Conservation (phyloP, 1,139 yeast genomes). For the Kazachstania sp. region DNA sequence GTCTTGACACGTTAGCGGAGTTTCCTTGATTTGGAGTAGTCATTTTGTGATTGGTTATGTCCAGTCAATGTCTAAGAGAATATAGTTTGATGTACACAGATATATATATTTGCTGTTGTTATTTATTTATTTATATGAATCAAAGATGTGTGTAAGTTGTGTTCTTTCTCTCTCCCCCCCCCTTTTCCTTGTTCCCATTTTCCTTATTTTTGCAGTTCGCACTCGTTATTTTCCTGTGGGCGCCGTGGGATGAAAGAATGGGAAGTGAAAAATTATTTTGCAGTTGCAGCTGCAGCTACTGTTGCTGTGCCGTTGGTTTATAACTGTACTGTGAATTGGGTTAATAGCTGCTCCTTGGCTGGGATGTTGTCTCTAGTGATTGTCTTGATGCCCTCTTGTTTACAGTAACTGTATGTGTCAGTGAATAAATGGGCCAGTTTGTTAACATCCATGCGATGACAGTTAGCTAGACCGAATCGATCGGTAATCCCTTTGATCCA, state of each 20-base stretch:
- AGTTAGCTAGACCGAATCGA: slow-evolving; percentile 22
- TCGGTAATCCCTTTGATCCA: slow-evolving; percentile 29
- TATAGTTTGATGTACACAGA: neutral
- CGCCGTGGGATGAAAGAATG: neutral
- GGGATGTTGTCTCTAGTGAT: neutral
- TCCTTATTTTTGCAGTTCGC: neutral
- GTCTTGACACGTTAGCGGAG: slow-evolving; percentile 32
- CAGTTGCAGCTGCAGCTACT: no score
- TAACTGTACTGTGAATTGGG: neutral
- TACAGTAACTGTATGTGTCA: slow-evolving; percentile 10
- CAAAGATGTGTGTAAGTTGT: no score
- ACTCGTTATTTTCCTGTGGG: neutral
- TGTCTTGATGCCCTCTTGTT: neutral
- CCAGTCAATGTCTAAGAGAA: slow-evolving; percentile 2
- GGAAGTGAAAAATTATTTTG: no score
- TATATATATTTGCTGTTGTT: neutral
- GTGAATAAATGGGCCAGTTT: slow-evolving; percentile 16
- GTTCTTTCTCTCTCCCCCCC: slow-evolving; percentile 1
- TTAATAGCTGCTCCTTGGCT: neutral
- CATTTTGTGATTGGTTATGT: slow-evolving; percentile 2
- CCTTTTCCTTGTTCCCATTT: neutral
- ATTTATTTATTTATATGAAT: no score
- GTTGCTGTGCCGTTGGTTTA: no score
- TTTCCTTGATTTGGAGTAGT: slow-evolving; percentile 2
- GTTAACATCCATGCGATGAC: slow-evolving; percentile 20